Conservation (phyloP, 2,329 filamentous ascomycete genomes). For the Dryadomyces quercus-mongolicae region DNA sequence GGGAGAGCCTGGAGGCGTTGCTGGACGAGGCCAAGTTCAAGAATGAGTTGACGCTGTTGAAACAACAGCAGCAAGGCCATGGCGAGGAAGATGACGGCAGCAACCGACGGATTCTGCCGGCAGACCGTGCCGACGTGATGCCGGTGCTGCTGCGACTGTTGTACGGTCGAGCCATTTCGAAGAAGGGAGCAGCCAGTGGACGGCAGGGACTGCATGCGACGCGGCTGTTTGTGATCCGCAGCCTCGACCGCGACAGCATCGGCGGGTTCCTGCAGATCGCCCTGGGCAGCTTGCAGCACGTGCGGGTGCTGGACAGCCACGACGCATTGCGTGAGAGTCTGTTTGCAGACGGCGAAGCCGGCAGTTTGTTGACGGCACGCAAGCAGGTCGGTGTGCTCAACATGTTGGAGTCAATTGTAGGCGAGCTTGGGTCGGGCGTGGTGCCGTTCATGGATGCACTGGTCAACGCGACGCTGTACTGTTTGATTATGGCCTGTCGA, state of each 20-base stretch:
- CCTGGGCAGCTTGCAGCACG: conserved; percentile 53
- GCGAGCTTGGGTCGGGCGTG: conserved; percentile 67
- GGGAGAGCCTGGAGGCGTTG: conserved; percentile 75
- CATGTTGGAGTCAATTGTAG: conserved; percentile 79
- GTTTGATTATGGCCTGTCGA: conserved; percentile 58
- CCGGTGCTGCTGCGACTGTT: conserved; percentile 77
- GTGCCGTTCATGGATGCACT: conserved; percentile 55
- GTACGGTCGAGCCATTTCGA: conserved; percentile 80
- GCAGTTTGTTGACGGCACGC: conserved; percentile 44
- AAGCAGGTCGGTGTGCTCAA: conserved; percentile 88
- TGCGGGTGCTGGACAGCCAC: conserved; percentile 40
- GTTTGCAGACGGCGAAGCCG: conserved; percentile 23
- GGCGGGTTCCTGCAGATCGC: conserved; percentile 75
- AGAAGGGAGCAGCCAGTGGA: conserved; percentile 64
- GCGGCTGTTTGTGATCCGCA: conserved; percentile 68
- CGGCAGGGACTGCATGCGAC: conserved; percentile 72
- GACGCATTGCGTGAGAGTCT: conserved; percentile 34
- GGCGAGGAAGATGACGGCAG: conserved; percentile 6
- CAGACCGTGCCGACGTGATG: conserved; percentile 64
- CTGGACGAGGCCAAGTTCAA: conserved; percentile 86
- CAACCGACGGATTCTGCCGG: conserved; percentile 45
- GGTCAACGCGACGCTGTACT: conserved; percentile 70
- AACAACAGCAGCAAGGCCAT: conserved; percentile 34
- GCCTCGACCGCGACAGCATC: conserved; percentile 62
- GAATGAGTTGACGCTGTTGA: conserved; percentile 82